phyloP scores from a whole-genome alignment of 768 basidiomycete genomes.

The Podaxis sp. region DNA sequence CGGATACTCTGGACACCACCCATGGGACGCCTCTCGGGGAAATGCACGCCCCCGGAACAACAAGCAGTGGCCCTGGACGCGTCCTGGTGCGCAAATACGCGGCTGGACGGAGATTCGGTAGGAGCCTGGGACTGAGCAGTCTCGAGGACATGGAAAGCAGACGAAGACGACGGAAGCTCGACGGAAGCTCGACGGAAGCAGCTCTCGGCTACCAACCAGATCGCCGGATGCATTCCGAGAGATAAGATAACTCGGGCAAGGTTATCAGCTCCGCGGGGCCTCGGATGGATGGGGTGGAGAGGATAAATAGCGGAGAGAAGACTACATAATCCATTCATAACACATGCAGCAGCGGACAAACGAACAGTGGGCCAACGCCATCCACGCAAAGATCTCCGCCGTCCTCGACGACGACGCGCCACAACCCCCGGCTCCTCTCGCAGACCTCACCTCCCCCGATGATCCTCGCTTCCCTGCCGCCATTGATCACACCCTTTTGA shows the following conservation, averaged over 20 bases:
- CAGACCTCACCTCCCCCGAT: constrained; percentile 24
- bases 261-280: background rate
- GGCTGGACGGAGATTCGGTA: background rate
- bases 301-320: background rate
- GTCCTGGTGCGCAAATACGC: background rate
- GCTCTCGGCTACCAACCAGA: background rate
- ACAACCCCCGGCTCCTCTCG: constrained; percentile 18
- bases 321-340: background rate
- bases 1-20: no score
- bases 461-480: constrained; percentile 34
- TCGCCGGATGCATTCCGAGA: background rate
- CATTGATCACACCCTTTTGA: constrained; percentile 53
- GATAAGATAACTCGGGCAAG: background rate
- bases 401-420: constrained; percentile 20
- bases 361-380: constrained; percentile 32
- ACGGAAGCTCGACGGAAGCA: background rate
- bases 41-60: background rate
- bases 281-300: background rate
- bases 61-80: background rate
- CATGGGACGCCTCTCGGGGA: background rate
- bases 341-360: constrained; percentile 23
- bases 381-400: constrained; percentile 29
- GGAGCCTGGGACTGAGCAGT: background rate
- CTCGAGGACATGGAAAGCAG: background rate
- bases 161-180: background rate